Conservation (phyloP, 139 green algal genomes). For the Coelastrella sp. region DNA sequence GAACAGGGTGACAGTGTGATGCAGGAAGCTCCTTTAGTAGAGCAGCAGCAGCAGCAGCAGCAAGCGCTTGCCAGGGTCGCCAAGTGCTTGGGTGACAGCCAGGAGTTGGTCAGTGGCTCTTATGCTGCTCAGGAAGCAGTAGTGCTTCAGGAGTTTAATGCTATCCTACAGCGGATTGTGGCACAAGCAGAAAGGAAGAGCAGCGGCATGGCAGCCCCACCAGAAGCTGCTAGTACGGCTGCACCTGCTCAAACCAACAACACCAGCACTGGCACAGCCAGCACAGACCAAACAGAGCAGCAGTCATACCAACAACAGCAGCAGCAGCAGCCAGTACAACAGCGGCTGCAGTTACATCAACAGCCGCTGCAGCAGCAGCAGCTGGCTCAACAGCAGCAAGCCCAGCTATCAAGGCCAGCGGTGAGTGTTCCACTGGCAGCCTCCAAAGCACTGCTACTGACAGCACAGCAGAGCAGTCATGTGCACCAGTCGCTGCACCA, state of each 20-base stretch:
- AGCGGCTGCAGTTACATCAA: not conserved
- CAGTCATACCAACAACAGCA: not conserved
- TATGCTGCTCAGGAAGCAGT: conserved; percentile 52
- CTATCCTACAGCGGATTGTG: conserved; percentile 51
- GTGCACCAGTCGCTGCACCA: too few relatives aligned
- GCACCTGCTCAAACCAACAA: not conserved
- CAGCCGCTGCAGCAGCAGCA: conserved; percentile 25
- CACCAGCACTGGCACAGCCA: not conserved
- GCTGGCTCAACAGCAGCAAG: not conserved
- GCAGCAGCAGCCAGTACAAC: conserved; percentile 6
- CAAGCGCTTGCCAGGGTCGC: not conserved
- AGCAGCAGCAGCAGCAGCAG: not conserved
- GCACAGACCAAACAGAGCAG: not conserved
- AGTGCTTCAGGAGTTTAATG: conserved; percentile 58
- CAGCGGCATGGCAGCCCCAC: conserved; percentile 21
- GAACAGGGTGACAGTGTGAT: not conserved
- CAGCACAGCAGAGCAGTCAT: too few relatives aligned
- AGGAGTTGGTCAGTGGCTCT: not conserved
- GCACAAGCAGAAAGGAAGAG: conserved; percentile 48
- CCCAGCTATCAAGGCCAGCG: not conserved
- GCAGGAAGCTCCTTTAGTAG: not conserved
- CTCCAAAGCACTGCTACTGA: too few relatives aligned
- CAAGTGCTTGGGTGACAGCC: not conserved
- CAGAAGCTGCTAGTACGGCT: not conserved
- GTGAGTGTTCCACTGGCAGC: conserved; percentile 1